Evolutionary conservation across 106 monocot genomes (phyloP).

Genomic region (Allium fistulosum): DNA sequence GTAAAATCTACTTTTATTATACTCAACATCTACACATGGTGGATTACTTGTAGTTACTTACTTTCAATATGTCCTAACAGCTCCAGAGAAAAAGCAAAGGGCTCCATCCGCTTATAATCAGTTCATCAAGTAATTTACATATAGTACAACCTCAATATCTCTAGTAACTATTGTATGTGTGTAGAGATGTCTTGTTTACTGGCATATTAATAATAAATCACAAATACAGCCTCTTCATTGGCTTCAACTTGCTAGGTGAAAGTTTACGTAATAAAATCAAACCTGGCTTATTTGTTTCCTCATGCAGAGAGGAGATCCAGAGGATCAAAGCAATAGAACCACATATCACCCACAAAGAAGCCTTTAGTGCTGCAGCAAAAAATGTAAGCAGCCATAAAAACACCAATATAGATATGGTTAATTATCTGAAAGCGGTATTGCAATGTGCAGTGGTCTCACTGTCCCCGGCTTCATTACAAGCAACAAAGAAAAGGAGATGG

Average conservation of each 20-base stretch:
- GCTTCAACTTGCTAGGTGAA: not conserved
- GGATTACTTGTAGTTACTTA: no score
- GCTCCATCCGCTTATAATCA: slow-evolving; percentile 90
- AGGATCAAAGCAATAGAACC: slow-evolving; percentile 58
- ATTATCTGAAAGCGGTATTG: not conserved
- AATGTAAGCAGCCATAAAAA: slow-evolving; percentile 27
- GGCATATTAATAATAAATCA: not conserved
- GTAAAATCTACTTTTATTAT: slow-evolving; percentile 14
- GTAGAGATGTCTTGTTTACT: not conserved
- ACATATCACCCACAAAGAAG: slow-evolving; percentile 64
- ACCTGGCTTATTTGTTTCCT: no score
- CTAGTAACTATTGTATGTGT: not conserved
- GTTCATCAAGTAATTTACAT: slow-evolving; percentile 72
- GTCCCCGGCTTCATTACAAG: slow-evolving; percentile 39
- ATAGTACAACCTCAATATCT: not conserved
- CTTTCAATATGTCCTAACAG: slow-evolving; percentile 20
- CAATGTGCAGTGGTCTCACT: slow-evolving; percentile 48
- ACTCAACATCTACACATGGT: no score
- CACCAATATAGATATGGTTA: no score
- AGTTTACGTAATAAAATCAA: not conserved
- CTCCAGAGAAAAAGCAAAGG: slow-evolving; percentile 89
- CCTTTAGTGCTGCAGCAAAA: slow-evolving; percentile 68
- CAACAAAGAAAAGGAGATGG: slow-evolving; percentile 8
- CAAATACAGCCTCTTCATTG: not conserved
- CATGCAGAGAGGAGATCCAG: slow-evolving; percentile 67